A percentile compares a stretch with the other conserved stretches of the same genome.
These are phyloP conservation scores for Blastocystis sp. DNA, from an alignment of 352 stramenopile genomes.

Conservation along the genomic window DNA sequence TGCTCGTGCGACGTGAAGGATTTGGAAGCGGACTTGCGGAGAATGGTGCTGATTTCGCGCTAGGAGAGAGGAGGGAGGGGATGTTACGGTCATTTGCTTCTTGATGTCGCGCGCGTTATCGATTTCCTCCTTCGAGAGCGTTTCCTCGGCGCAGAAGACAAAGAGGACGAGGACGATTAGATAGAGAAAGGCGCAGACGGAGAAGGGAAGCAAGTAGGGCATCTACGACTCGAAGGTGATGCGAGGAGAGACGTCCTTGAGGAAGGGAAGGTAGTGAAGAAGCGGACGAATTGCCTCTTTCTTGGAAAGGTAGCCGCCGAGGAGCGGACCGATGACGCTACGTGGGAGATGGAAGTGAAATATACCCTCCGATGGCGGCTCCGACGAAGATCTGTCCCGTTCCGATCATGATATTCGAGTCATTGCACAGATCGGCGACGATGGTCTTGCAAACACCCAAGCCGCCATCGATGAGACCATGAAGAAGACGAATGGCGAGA, in stretches of 20 bases:
- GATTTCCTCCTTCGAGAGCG: slow-evolving; percentile 40
- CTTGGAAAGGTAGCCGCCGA: slow-evolving; percentile 41
- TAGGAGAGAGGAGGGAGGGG: background rate
- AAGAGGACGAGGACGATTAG: slow-evolving; percentile 22
- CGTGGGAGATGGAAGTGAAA: background rate
- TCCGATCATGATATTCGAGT: slow-evolving; percentile 20
- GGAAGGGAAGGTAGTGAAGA: slow-evolving; percentile 1
- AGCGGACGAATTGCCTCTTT: background rate
- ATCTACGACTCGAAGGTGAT: background rate
- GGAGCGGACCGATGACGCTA: slow-evolving; percentile 45
- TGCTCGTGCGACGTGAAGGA: slow-evolving; percentile 32
- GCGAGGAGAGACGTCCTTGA: background rate
- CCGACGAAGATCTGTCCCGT: background rate
- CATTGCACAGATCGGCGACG: slow-evolving; percentile 33
- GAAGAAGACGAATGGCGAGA: slow-evolving; percentile 34
- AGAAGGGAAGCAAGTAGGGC: slow-evolving; percentile 35
- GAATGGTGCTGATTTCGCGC: slow-evolving; percentile 13
- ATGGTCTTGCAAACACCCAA: slow-evolving; percentile 47
- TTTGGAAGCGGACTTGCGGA: background rate
- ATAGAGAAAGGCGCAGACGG: slow-evolving; percentile 25
- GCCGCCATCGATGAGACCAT: background rate
- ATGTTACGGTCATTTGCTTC: background rate
- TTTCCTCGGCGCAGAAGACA: slow-evolving; percentile 31
- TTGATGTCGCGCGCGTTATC: background rate
- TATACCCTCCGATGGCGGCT: background rate